Evolutionary conservation across 1,139 yeast genomes (phyloP).

Genomic region (Yamadazyma aaseri): DNA sequence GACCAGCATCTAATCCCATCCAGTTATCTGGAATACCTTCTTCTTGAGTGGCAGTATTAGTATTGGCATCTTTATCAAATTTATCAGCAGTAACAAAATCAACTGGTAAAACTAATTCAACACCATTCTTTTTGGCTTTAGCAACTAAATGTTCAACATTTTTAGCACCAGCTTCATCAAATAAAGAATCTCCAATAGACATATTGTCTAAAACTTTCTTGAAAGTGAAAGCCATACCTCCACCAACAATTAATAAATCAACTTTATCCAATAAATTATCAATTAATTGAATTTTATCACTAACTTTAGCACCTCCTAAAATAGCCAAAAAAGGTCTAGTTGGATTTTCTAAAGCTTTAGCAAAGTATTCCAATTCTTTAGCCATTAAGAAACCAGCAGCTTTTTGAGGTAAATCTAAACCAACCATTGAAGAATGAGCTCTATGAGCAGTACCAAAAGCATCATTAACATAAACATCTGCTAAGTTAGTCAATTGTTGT

Average conservation of each 20-base stretch:
- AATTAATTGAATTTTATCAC: slow-evolving; percentile 95
- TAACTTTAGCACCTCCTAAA: slow-evolving; percentile 97
- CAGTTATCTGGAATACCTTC: slow-evolving; percentile 90
- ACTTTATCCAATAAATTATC: slow-evolving; percentile 96
- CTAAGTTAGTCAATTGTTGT: slow-evolving; percentile 78
- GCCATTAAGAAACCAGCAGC: slow-evolving; percentile 98
- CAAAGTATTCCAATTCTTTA: slow-evolving; percentile 93
- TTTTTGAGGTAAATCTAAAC: slow-evolving; percentile 86
- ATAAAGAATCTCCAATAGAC: slow-evolving; percentile 85
- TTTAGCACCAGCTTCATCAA: slow-evolving; percentile 90
- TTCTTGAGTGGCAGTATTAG: slow-evolving; percentile 76
- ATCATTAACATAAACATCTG: slow-evolving; percentile 94
- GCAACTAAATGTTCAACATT: slow-evolving; percentile 84
- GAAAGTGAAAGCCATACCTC: slow-evolving; percentile 99
- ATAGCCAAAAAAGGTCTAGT: slow-evolving; percentile 96
- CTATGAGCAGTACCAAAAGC: slow-evolving; percentile 99
- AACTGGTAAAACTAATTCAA: slow-evolving; percentile 86
- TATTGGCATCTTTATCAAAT: slow-evolving; percentile 85
- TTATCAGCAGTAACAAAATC: slow-evolving; percentile 94
- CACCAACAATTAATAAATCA: slow-evolving; percentile 88
- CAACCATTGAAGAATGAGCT: slow-evolving; percentile 98
- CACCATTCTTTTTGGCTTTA: slow-evolving; percentile 93
- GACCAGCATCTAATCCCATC: slow-evolving; percentile 96
- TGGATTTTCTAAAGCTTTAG: slow-evolving; percentile 97
- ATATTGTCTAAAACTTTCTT: slow-evolving; percentile 85